Evolutionary conservation across 2,329 filamentous ascomycete species (phyloP), one percentile per base, ranked within the genome.

Genomic region (Paramyrothecium sp.): DNA sequence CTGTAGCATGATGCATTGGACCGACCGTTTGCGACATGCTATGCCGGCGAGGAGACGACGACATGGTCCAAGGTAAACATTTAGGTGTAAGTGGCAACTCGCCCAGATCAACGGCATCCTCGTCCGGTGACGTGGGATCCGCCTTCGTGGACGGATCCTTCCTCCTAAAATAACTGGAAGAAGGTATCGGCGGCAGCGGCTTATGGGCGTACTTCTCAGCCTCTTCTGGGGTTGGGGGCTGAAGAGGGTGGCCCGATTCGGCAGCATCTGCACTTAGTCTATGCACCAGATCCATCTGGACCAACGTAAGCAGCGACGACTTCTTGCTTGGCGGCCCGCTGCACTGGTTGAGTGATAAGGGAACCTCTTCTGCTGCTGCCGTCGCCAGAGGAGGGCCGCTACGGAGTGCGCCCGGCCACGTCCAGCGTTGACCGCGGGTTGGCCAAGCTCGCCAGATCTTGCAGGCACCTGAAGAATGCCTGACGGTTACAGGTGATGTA

Each of bases 171-270:
- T 38, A 38, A 16, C 33, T 38, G 33, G 33, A 33, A 11, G 59
- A 53, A n/a, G 64, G 64, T 19, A 65, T 52, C 12, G 59, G 60
- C 3, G 65, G 65, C 5, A 66, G 58, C 12, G 65, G 58, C 33
- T 58, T 63, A 46, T 59, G 56, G 12, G 63, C 55, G 44, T 67
- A 67, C 1, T 55, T 26, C 19, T 58, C 53, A 16, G 60, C 56
- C 30, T 59, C 54, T 21, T 53, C 38, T 17, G 58, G 58, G 26
- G 30, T 56, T 41, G 59, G 57, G 21, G 41, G 30, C 30, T 48
- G 44, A 33, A 22, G 47, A 53, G 44, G 19, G 21, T 23, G 20
- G n/a, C 48, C 21, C 21, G 48, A 23, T 16, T 3, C 26, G 3
- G 48, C 48, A 16, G 21, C 13, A 16, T 16, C 13, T 51, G 19